Base-by-base conservation (phyloP, 176 grass and related monocot genomes). In the Puccinellia tenuiflora region DNA sequence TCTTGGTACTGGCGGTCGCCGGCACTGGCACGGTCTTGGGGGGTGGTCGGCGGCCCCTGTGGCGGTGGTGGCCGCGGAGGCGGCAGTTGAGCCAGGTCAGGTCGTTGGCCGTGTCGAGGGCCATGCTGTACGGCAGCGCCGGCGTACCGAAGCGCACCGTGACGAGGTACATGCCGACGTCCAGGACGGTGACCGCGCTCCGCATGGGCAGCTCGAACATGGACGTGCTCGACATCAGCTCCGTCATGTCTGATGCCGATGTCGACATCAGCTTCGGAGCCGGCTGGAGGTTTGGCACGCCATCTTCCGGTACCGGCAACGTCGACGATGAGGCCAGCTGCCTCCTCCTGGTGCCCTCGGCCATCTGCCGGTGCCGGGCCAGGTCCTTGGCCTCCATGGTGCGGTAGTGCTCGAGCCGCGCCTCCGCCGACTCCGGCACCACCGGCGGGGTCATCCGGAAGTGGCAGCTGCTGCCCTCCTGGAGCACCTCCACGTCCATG, bases 1-100 rank as follows among this genome's bases (percentile, higher is more conserved):
- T 73, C 3, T 43, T 7, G 34, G 9, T 38, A 20, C 20, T 62
- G 14, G 0, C 17, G 4, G 46, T 17, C 46, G 3, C 43, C 2
- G 52, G 52, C 52, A 7, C 21, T 2, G 1, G 2, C n/a, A n/a
- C n/a, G 8, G 56, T 1, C 10, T 60, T 60, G 56, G 56, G 21
- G 21, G 53, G 46, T 38, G 35, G 35, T 5, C 8, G 56, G 6
- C 24, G 56, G 24, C 5, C 68, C 22, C 40, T 72, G 69, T 73
- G 69, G 24, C 69, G 69, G 3, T 16, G 69, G 42, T 73, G 69
- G 40, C 20, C 79, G 68, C 50, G 69, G 42, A 74, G 71, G 9
- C 80, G 89, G 83, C 96, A 98, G 84, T 95, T 98, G 71, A 92
- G 88, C 96, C 96, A 98, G 35, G 96, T 95, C 77, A 98, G 74